Evolutionary conservation across 768 basidiomycete species (phyloP).

Genomic region (Coprinopsis strossmayeri): DNA sequence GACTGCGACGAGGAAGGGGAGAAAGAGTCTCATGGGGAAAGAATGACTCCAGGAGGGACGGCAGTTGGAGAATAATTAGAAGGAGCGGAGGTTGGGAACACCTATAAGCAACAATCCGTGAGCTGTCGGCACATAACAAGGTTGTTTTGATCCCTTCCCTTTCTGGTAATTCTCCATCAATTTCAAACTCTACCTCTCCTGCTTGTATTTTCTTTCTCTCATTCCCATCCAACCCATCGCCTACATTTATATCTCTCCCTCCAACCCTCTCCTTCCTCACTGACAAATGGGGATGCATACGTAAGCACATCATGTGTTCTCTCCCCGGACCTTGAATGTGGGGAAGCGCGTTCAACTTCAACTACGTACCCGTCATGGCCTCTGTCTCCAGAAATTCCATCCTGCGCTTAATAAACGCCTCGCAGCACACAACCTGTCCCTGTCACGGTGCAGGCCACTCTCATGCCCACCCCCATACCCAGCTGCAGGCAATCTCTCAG

Average conservation of each 20-base stretch:
- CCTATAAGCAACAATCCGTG: slow-evolving; percentile 6
- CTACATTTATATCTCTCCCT: no score
- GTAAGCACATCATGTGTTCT: no score
- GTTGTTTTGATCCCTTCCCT: neutral
- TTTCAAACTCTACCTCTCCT: no score
- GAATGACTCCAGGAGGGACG: slow-evolving; percentile 17
- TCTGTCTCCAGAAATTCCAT: slow-evolving; percentile 56
- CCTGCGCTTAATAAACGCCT: slow-evolving; percentile 66
- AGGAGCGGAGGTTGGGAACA: slow-evolving; percentile 9
- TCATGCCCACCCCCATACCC: slow-evolving; percentile 33
- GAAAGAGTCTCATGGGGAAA: slow-evolving; percentile 34
- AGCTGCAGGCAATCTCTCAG: slow-evolving; percentile 47
- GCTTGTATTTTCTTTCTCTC: no score
- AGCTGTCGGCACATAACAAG: neutral
- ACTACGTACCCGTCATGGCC: slow-evolving; percentile 37
- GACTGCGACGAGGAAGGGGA: slow-evolving; percentile 32
- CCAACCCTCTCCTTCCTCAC: no score
- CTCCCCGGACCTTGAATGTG: no score
- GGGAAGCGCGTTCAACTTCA: neutral
- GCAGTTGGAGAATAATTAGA: slow-evolving; percentile 13
- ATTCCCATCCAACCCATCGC: no score
- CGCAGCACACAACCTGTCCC: slow-evolving; percentile 70
- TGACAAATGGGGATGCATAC: no score
- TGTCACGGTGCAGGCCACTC: slow-evolving; percentile 61
- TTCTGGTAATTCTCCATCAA: no score